phyloP scores from a whole-genome alignment of 1,284 basidiomycete genomes.

The Ceratobasidium sp. region DNA sequence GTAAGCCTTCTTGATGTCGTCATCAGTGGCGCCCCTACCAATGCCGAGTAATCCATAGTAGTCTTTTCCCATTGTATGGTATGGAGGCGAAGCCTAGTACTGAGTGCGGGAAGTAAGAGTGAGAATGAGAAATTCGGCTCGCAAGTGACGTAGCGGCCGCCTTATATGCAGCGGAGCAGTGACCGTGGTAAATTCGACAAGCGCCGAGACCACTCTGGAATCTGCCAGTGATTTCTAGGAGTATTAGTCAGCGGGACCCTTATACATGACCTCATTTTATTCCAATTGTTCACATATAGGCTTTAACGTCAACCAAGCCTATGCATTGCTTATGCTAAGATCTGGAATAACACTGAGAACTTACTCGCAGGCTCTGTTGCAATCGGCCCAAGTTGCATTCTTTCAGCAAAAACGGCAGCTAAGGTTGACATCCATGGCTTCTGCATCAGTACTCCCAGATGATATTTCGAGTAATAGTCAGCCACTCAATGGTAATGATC shows the following conservation, averaged over 20 bases:
- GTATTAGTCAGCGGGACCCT: background rate
- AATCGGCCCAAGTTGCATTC: background rate
- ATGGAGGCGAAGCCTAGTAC: background rate
- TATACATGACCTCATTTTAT: background rate
- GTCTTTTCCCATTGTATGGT: slow-evolving; percentile 44
- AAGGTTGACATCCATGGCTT: slow-evolving; percentile 14
- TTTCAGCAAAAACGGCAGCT: slow-evolving; percentile 9
- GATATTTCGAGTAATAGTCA: slow-evolving; percentile 3
- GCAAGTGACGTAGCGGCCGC: slow-evolving; percentile 14
- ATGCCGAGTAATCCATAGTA: slow-evolving; percentile 56
- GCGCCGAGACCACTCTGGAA: slow-evolving; percentile 16
- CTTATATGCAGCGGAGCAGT: slow-evolving; percentile 28
- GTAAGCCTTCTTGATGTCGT: slow-evolving; percentile 63
- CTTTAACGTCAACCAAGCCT: background rate
- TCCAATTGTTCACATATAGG: background rate
- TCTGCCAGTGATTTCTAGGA: background rate
- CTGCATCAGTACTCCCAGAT: slow-evolving; percentile 13
- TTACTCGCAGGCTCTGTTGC: background rate
- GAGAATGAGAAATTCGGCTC: background rate
- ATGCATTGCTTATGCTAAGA: background rate
- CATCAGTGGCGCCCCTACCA: slow-evolving; percentile 54
- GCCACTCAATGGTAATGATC: slow-evolving; percentile 20
- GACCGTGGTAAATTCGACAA: slow-evolving; percentile 25
- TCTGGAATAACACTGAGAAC: background rate
- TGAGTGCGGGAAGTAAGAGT: background rate